phyloP scores from a whole-genome alignment of 2,329 filamentous ascomycete genomes.

The Trichoderma sp. region DNA sequence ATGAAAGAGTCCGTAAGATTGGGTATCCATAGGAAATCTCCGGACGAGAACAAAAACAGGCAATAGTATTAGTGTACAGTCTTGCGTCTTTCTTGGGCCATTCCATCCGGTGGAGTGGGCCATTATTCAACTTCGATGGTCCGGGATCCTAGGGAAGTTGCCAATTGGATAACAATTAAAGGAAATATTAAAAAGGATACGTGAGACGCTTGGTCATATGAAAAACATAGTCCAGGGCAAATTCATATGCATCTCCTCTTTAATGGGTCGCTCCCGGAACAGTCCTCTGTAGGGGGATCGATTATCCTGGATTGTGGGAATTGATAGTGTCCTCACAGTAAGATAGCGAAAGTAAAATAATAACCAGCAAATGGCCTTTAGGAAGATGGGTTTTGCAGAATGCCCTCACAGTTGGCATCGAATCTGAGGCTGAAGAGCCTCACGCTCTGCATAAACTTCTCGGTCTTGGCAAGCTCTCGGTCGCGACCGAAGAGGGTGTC shows the following conservation, averaged over 20 bases:
- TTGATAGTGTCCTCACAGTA: not conserved
- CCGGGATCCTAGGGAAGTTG: constrained; percentile 19
- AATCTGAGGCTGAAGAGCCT: constrained; percentile 90
- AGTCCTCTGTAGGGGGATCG: not conserved
- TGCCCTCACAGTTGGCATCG: constrained; percentile 92
- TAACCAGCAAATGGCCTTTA: constrained; percentile 35
- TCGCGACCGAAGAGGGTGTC: constrained; percentile 93
- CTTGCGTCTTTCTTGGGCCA: constrained; percentile 16
- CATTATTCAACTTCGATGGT: constrained; percentile 13
- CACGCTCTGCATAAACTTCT: constrained; percentile 88
- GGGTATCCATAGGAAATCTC: constrained; percentile 23
- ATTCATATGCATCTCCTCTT: constrained; percentile 17
- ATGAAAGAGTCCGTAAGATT: constrained; percentile 11
- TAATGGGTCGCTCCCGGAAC: constrained; percentile 17
- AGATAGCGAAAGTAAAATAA: not conserved
- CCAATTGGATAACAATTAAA: constrained; percentile 19
- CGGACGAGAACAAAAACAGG: constrained; percentile 14
- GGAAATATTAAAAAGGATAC: constrained; percentile 22
- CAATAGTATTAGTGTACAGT: constrained; percentile 21
- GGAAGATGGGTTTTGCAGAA: constrained; percentile 62
- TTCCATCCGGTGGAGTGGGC: constrained; percentile 18
- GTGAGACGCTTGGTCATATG: not conserved
- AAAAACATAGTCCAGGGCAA: constrained; percentile 14
- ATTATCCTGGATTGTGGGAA: constrained; percentile 13
- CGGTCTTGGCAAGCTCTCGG: constrained; percentile 82